phyloP scores from a whole-genome alignment of 306 rosid genomes.

The Acacia crassicarpa region DNA sequence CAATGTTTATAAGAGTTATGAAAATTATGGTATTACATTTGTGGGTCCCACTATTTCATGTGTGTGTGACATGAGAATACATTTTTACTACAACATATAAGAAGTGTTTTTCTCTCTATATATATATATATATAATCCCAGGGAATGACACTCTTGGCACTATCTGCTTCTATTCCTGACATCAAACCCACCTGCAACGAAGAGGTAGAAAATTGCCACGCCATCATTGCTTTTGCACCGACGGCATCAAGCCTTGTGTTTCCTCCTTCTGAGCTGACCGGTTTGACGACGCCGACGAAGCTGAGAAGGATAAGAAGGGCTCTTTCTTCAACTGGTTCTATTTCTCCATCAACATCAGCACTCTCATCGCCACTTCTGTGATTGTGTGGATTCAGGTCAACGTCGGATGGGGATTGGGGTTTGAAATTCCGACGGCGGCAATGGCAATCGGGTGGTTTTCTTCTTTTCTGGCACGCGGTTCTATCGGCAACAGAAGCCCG shows the following conservation, averaged over 20 bases:
- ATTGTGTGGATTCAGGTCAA: conserved; percentile 70
- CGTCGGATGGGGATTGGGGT: conserved; percentile 85
- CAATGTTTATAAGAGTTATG: too few species aligned
- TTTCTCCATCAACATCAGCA: conserved; percentile 77
- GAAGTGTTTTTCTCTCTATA: too few species aligned
- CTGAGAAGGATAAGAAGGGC: conserved; percentile 61
- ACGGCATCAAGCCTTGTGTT: conserved; percentile 85
- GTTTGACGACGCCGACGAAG: conserved; percentile 60
- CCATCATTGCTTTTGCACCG: conserved; percentile 74
- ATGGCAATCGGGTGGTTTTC: conserved; percentile 67
- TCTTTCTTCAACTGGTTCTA: conserved; percentile 89
- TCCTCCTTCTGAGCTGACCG: conserved; percentile 86
- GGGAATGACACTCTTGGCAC: conserved; percentile 83
- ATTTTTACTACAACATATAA: too few species aligned
- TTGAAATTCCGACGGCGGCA: conserved; percentile 66
- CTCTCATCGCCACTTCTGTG: conserved; percentile 66
- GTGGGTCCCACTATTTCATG: too few species aligned
- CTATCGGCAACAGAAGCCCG: conserved; percentile 69
- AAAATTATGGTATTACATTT: too few species aligned
- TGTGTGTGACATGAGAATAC: too few species aligned
- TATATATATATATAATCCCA: conserved; percentile 13
- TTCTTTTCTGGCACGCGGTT: conserved; percentile 68
- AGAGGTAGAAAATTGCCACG: conserved; percentile 43
- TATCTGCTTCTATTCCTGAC: conserved; percentile 70
- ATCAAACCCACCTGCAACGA: conserved; percentile 60